These are phyloP conservation scores for Ceratocystis destructans DNA, from an alignment of 2,329 filamentous ascomycete species.

Conservation along the genomic window DNA sequence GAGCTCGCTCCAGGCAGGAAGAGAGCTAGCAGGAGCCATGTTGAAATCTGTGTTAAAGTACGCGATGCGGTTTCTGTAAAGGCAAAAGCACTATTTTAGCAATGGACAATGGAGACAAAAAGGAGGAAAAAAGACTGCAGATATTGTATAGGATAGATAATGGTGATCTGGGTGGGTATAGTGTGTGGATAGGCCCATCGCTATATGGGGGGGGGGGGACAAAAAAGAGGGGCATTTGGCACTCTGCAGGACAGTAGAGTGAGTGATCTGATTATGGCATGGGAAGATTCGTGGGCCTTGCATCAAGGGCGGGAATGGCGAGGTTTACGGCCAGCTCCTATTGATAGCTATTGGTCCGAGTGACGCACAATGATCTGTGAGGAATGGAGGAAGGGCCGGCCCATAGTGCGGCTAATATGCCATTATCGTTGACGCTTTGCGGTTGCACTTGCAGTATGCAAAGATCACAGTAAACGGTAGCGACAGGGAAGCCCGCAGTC, in stretches of 20 bases:
- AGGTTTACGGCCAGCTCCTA: conserved; percentile 3
- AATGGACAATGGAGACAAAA: background rate
- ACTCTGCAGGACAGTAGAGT: background rate
- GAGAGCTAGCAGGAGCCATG: conserved; percentile 74
- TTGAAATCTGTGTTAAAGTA: conserved; percentile 22
- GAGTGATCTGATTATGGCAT: background rate
- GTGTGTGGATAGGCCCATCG: conserved; percentile 1
- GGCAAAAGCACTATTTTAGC: background rate
- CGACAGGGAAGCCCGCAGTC: background rate
- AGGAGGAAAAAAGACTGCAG: background rate
- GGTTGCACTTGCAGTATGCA: conserved; percentile 13
- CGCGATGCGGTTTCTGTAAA: background rate
- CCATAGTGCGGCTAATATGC: conserved; percentile 5
- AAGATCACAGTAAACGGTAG: conserved; percentile 9
- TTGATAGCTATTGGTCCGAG: background rate
- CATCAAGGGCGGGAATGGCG: conserved; percentile 11
- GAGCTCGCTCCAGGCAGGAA: conserved; percentile 78
- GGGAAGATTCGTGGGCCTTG: conserved; percentile 3
- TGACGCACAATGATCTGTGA: background rate
- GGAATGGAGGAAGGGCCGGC: background rate
- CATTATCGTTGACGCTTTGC: background rate
- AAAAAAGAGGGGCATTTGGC: conserved; percentile 9
- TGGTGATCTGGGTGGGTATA: background rate
- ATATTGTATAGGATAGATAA: background rate
- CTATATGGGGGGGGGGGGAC: background rate